Evolutionary conservation across 257 asterid species (phyloP), one percentile per base, ranked within the genome.

Genomic region (Ligustrum vulgare): DNA sequence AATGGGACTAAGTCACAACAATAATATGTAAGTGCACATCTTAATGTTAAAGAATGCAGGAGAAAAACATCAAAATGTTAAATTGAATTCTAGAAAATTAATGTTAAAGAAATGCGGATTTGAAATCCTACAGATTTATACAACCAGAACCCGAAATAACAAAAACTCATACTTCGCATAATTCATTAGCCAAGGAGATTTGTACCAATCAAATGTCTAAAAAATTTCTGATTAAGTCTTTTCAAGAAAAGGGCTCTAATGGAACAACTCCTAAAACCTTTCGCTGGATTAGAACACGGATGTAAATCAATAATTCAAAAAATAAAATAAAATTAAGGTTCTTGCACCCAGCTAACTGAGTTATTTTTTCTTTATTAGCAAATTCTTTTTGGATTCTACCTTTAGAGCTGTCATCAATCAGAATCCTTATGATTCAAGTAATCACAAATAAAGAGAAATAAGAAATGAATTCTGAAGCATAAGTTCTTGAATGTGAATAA

Each of bases 1-100:
- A 33, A 34, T 2, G 45, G 54, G 62, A 60, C 18, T 41, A 72
- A 74, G 66, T 56, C 64, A 70, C 64, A 77, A 9, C 32, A 70
- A 69, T 5, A 31, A 22, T 3, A 73, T 36, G n/a, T 63, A 39
- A 63, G 58, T 16, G 64, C 10, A 6, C 32, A 20, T 20, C 60
- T 31, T 0, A 32, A 41, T 10, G 16, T 41, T 12, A 41, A 10
- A 41, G 49, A 41, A 41, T 2, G 49, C 49, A 11, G 49, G 10
- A 41, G 10, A 41, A 15, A 11, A 41, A 15, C 49, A 41, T 41
- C 49, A 41, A 12, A 41, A 41, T 41, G 10, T 41, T 41, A 41
- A 41, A 41, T 41, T 41, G 47, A 41, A 41, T 41, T 41, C 3
- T 41, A 41, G 49, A 41, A 41, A 10, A 11, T 0, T 10, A 11